Percentiles rank a stretch among this genome's conserved stretches.
Conservation (phyloP, 176 grass and related monocot genomes). For the sorghum (Sorghum bicolor) region Sorghum_bicolor_NCBIv3 NC_012878.2:3362501-3363000, state of each 20-base stretch:
- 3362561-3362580: background rate
- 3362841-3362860: background rate
- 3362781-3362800: conserved; percentile 25
- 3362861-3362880: conserved; percentile 16
- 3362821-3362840: background rate
- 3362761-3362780: conserved; percentile 2
- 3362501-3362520: background rate
- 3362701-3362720: background rate
- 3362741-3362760: conserved; percentile 11
- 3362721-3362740: background rate
- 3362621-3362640: background rate
- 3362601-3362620: background rate
- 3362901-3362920: background rate
- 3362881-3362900: background rate
- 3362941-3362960: background rate
- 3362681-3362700: background rate
- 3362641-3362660: background rate
- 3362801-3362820: conserved; percentile 8
- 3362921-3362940: background rate
- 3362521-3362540: background rate
- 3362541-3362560: background rate
- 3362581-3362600: background rate
- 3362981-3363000: background rate
- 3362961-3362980: background rate
- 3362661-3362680: background rate